Conservation (phyloP, 73 alveolate species). For the Paramecium sexaurelia region DNA sequence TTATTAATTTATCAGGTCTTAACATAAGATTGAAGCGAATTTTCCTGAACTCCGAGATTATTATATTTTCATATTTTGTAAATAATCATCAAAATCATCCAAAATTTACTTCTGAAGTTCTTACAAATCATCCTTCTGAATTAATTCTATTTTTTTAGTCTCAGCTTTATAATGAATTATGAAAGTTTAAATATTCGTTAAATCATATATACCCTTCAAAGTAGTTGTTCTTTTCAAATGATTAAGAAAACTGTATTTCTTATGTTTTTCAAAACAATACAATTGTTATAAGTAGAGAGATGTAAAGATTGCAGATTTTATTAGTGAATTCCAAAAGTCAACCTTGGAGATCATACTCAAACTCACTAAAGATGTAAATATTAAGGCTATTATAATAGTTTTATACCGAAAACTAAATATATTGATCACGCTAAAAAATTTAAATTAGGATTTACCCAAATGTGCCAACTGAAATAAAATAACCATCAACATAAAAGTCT, state of each 20-base stretch:
- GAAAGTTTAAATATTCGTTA: neutral
- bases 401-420: neutral
- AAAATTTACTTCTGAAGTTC: neutral
- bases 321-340: neutral
- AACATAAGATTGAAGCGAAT: neutral
- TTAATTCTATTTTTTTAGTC: neutral
- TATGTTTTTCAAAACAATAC: neutral
- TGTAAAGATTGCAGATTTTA: neutral
- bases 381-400: neutral
- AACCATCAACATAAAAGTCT: neutral
- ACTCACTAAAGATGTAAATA: neutral
- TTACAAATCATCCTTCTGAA: neutral
- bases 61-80: neutral
- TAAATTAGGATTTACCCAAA: neutral
- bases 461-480: neutral
- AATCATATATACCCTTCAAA: slow-evolving; percentile 1
- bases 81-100: slow-evolving; percentile 13
- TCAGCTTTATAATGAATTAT: neutral
- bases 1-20: neutral
- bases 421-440: neutral
- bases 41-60: neutral
- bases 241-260: neutral
- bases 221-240: neutral
- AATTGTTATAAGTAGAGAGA: neutral
- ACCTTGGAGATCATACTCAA: neutral